A percentile compares a stretch with the other conserved stretches of the same genome.
phyloP scores from a whole-genome alignment of 306 rosid species.

The Geum urbanum region DNA sequence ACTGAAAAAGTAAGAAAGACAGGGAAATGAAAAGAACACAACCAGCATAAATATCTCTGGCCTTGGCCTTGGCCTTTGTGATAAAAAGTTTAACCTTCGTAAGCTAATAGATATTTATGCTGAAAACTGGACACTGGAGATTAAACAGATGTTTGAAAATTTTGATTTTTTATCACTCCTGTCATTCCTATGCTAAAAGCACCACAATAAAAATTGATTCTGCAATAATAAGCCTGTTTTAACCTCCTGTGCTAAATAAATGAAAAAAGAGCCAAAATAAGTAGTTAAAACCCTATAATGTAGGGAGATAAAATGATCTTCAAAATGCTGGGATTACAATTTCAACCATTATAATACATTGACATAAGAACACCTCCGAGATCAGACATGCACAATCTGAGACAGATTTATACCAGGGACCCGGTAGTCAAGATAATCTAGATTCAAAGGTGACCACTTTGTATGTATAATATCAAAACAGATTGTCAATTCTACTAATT shows the following conservation, averaged over 20 bases:
- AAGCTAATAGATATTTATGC: constrained; percentile 2
- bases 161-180: background rate
- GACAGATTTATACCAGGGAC: background rate
- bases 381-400: background rate
- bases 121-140: constrained; percentile 1
- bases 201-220: background rate
- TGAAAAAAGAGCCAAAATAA: background rate
- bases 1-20: background rate
- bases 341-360: background rate
- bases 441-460: background rate
- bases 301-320: background rate
- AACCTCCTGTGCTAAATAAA: too few relatives aligned
- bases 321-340: background rate
- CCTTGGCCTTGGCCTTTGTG: background rate
- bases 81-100: background rate
- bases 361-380: constrained; percentile 2
- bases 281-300: background rate
- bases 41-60: background rate
- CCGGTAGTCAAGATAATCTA: constrained; percentile 5
- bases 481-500: background rate
- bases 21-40: background rate
- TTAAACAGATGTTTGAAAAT: background rate
- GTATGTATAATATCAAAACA: background rate
- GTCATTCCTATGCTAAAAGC: background rate
- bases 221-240: too few relatives aligned